Conservation (phyloP, 2,329 filamentous ascomycete genomes). For the Hypoxylon sp. region DNA sequence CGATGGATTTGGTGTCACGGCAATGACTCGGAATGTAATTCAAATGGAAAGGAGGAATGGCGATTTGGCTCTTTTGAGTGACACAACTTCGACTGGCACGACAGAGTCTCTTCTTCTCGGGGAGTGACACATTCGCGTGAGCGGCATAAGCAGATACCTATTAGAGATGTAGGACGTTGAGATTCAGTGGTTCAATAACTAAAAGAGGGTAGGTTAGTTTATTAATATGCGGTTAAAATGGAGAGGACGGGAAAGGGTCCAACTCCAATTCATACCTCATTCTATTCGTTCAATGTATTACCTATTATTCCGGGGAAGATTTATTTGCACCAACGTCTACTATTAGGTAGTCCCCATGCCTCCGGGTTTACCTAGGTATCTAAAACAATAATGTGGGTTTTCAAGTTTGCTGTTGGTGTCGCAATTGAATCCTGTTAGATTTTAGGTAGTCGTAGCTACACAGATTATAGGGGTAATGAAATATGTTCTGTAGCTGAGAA, state of each 20-base stretch:
- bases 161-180: conserved; percentile 31
- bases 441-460: background rate
- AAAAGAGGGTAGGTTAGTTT: conserved; percentile 31
- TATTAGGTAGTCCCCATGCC: background rate
- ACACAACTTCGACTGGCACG: conserved; percentile 17
- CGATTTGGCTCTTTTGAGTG: conserved; percentile 20
- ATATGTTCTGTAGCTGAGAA: background rate
- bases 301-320: conserved; percentile 32
- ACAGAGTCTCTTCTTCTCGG: conserved; percentile 8
- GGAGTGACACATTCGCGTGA: conserved; percentile 23
- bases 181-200: conserved; percentile 14
- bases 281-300: conserved; percentile 11
- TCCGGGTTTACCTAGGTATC: background rate
- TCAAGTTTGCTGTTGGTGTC: conserved; percentile 6
- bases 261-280: conserved; percentile 9
- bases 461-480: background rate
- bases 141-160: conserved; percentile 31
- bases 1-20: conserved; percentile 11
- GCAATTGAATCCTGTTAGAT: conserved; percentile 16
- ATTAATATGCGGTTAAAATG: conserved; percentile 46
- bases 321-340: background rate
- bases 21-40: conserved; percentile 21
- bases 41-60: conserved; percentile 24
- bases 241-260: background rate
- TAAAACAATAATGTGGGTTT: conserved; percentile 1